Base-by-base conservation (phyloP, 495 filamentous ascomycete species). In the Talaromyces wortmannii region DNA sequence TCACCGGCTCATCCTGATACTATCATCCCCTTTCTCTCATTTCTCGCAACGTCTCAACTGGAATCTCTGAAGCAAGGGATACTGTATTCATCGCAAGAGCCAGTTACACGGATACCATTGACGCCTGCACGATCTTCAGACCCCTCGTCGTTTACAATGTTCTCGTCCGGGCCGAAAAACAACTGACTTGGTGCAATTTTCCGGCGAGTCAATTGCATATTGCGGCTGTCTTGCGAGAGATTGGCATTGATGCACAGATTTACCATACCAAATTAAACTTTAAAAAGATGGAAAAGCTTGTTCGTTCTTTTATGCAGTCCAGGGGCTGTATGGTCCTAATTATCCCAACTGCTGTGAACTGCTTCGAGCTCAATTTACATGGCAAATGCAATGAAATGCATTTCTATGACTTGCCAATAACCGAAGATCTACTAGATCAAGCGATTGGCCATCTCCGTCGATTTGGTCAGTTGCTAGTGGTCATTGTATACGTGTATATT, bases 181-280 rank as follows among this genome's bases (percentile, higher is more conserved):
- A 50, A 31, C 31, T 50, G 15, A 50, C 33, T 50, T 50, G 48
- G 48, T 50, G 48, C 36, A 17, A 12, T 13, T 50, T 50, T 50
- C 48, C 48, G n/a, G 48, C 48, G 11, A 50, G 3, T 15, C 48
- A 50, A 17, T 11, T 50, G 15, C 16, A 50, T 23, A 18, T 51
- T 40, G 29, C 49, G 17, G 31, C 49, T 16, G 49, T 51, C 11
- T 30, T 51, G 7, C 33, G 42, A 42, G 49, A 51, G n/a, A 36
- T n/a, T 16, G 49, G 49, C 15, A 51, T 51, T 29, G 49, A 51
- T 16, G 49, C 49, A 11, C 1, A 30, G 17, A 16, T 51, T 4
- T 51, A 36, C 12, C 49, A 51, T 42, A 13, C 49, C 31, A 51
- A 51, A 13, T 33, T 51, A 15, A n/a, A 51, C 42, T 42, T 17